Evolutionary conservation across 2,329 filamentous ascomycete genomes (phyloP), one percentile per base, ranked within the genome.

Genomic region (Sporothrix pallida): DNA sequence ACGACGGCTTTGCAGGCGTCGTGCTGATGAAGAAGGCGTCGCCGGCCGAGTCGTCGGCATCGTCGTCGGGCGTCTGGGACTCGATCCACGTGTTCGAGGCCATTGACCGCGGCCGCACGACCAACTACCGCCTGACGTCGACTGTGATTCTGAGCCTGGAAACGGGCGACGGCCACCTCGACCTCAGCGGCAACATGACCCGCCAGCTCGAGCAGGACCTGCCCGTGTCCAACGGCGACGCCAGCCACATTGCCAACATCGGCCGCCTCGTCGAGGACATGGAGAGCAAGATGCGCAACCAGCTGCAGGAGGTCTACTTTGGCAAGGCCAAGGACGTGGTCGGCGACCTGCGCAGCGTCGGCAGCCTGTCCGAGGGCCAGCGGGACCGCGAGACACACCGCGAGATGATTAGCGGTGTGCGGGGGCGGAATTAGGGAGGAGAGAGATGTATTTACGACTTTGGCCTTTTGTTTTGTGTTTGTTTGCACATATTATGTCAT

Each of bases 291-390:
- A 98, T 99, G 96, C 90, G 96, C 77, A 99, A 99, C 83, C 83
- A 98, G 83, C 86, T 99, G 81, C 95, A 99, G 86, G 96, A 99
- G 84, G 96, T 99, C 69, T 99, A 99, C 85, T 99, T 99, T 84
- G 96, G 96, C 81, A 99, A 99, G 87, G 95, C 96, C 72, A 98
- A 97, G 88, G 96, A 99, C 83, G 94, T 99, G 2, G 95, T 99
- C 3, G 96, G 95, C 72, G 95, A 99, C 82, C 84, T 99, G 83
- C 89, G 96, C 81, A 98, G 95, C 83, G 88, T 97, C 76, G 90
- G 90, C 70, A 91, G 92, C 76, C 84, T 98, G 81, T 97, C 93
- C 77, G 94, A 97, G 83, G 90, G 91, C 54, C 94, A 93, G 80
- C 89, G 88, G 80, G 95, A 98, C 77, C 89, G 93, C 75, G 93